Conservation (phyloP, 2,329 filamentous ascomycete genomes). For the Nectriaceae sp. region DNA sequence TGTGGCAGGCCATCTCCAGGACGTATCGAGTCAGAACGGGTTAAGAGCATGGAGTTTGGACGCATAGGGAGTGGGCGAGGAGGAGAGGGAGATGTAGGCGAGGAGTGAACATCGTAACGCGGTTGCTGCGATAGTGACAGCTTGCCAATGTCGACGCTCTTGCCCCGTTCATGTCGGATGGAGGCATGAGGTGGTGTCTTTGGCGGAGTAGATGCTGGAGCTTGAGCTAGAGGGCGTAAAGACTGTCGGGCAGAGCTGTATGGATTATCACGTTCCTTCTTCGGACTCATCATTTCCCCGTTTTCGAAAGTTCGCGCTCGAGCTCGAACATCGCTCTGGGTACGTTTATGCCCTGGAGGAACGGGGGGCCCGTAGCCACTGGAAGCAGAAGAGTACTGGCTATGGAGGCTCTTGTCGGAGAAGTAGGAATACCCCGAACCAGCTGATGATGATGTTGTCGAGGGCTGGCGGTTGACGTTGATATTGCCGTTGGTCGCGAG, state of each 20-base stretch:
- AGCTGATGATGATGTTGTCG: constrained; percentile 69
- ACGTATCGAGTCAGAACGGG: constrained; percentile 56
- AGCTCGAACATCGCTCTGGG: constrained; percentile 69
- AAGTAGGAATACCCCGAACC: constrained; percentile 67
- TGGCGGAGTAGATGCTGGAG: constrained; percentile 51
- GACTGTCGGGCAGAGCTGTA: constrained; percentile 77
- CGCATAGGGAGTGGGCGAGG: constrained; percentile 46
- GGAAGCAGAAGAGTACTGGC: constrained; percentile 72
- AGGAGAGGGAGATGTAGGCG: constrained; percentile 45
- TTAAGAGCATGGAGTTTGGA: constrained; percentile 64
- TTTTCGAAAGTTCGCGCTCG: constrained; percentile 51
- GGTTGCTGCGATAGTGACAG: constrained; percentile 51
- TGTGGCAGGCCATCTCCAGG: constrained; percentile 35
- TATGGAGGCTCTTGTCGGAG: constrained; percentile 58
- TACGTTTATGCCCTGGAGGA: constrained; percentile 65
- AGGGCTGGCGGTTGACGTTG: constrained; percentile 61
- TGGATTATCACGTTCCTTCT: constrained; percentile 58
- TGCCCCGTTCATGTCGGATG: constrained; percentile 55
- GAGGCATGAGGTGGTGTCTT: constrained; percentile 40
- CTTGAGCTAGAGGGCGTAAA: constrained; percentile 71
- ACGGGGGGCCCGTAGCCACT: constrained; percentile 51
- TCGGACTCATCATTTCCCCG: constrained; percentile 44
- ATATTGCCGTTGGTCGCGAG: constrained; percentile 43
- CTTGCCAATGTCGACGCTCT: constrained; percentile 65
- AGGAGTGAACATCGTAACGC: constrained; percentile 43